Conservation (phyloP, 2,329 filamentous ascomycete genomes). For the Cryphonectria radicalis region DNA sequence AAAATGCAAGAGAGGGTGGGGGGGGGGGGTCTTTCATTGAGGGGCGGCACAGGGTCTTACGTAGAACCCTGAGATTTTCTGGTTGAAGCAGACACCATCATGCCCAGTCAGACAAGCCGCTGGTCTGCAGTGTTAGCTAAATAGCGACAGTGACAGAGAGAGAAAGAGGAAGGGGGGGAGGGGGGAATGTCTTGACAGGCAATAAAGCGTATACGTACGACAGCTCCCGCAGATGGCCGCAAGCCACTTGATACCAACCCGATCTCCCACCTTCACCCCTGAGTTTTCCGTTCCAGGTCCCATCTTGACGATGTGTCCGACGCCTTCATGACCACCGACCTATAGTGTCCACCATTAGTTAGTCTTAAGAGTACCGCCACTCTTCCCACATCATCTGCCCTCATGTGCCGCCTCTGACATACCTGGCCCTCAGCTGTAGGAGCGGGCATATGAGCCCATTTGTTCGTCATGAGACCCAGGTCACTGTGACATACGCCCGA, state of each 20-base stretch:
- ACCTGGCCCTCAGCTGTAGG: conserved; percentile 30
- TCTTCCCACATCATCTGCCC: background rate
- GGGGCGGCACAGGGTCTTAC: background rate
- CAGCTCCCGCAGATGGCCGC: conserved; percentile 59
- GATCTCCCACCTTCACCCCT: conserved; percentile 66
- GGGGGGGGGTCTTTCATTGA: too few relatives aligned
- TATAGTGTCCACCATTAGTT: conserved; percentile 36
- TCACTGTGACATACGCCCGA: conserved; percentile 33
- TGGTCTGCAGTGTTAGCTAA: conserved; percentile 37
- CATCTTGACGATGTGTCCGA: conserved; percentile 67
- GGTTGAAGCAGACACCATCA: conserved; percentile 67
- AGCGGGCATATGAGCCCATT: conserved; percentile 26
- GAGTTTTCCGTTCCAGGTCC: conserved; percentile 61
- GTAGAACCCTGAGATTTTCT: conserved; percentile 68
- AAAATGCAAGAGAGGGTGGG: too few relatives aligned
- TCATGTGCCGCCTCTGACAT: background rate
- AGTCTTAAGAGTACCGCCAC: background rate
- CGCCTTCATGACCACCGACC: conserved; percentile 69
- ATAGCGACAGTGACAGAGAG: background rate
- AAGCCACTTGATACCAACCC: conserved; percentile 74
- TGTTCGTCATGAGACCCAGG: conserved; percentile 29
- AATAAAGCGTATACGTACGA: conserved; percentile 20
- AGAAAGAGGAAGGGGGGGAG: conserved; percentile 3
- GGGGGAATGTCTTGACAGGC: background rate
- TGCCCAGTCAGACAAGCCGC: conserved; percentile 58